A percentile compares a stretch with the other conserved stretches of the same genome.
Evolutionary conservation across 805 yeast genomes (phyloP).

Genomic region (Alloascoidea hylecoeti): DNA sequence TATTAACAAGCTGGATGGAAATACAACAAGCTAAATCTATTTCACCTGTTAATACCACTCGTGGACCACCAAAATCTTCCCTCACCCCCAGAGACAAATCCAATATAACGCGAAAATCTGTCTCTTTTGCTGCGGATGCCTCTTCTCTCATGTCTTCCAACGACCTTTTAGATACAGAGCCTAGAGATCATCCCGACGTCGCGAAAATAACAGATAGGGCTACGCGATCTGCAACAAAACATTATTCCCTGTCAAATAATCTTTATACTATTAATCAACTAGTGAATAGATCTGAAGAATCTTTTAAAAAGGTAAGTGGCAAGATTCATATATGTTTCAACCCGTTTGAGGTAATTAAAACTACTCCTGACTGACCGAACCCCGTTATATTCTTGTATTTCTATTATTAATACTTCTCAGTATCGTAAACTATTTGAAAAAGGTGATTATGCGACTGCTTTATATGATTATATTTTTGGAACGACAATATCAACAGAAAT

Average conservation of each 20-base stretch:
- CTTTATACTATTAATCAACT: not conserved
- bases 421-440: not conserved
- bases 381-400: not conserved
- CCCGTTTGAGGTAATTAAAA: too few relatives aligned
- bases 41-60: too few relatives aligned
- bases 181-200: not conserved
- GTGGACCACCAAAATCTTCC: too few relatives aligned
- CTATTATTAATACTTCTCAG: not conserved
- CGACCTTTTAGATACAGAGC: not conserved
- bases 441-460: not conserved
- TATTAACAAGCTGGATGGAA: too few relatives aligned
- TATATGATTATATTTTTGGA: not conserved
- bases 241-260: not conserved
- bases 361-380: too few relatives aligned
- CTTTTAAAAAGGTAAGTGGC: not conserved
- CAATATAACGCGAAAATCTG: too few relatives aligned
- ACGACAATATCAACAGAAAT: not conserved
- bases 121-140: not conserved
- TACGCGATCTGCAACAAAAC: not conserved
- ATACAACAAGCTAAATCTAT: too few relatives aligned
- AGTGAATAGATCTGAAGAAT: not conserved
- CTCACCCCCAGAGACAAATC: too few relatives aligned
- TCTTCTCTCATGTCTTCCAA: not conserved
- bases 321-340: too few relatives aligned
- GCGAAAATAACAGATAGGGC: not conserved